Percentiles rank a stretch among this genome's conserved stretches.
phyloP scores from a whole-genome alignment of 116 monocot genomes.

The Cymodocea nodosa region DNA sequence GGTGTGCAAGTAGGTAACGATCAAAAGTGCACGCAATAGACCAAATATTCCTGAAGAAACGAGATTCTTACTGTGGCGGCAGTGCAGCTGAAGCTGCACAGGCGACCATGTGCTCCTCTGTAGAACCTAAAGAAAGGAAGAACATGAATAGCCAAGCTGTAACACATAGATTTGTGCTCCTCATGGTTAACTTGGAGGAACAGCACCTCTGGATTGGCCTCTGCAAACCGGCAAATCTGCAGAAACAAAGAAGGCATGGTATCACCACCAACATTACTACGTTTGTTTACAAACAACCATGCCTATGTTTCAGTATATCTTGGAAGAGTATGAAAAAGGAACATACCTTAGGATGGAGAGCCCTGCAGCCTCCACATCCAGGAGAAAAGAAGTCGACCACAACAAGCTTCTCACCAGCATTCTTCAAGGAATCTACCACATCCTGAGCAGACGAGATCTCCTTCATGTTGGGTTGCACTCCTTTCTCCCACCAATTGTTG shows the following conservation, averaged over 20 bases:
- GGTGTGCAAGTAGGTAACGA: not conserved
- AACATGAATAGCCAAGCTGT: conserved; percentile 43
- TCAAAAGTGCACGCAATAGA: not conserved
- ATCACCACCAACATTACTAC: not conserved
- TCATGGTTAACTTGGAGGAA: conserved; percentile 47
- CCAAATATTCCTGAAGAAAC: not conserved
- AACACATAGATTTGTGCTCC: conserved; percentile 57
- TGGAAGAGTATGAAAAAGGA: not conserved
- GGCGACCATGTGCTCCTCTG: conserved; percentile 44
- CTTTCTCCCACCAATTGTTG: conserved; percentile 76
- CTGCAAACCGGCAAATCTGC: conserved; percentile 47
- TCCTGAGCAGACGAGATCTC: conserved; percentile 55
- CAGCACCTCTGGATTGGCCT: conserved; percentile 26
- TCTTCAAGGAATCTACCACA: conserved; percentile 44
- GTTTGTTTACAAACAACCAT: no score
- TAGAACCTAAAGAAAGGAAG: conserved; percentile 58
- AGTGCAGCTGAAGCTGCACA: conserved; percentile 70
- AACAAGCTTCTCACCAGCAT: conserved; percentile 49
- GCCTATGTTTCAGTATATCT: not conserved
- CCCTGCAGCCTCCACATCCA: conserved; percentile 70
- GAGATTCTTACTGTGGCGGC: conserved; percentile 38
- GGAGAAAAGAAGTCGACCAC: conserved; percentile 82
- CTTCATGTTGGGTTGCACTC: conserved; percentile 63
- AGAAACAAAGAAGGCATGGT: not conserved
- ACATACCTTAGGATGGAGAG: conserved; percentile 74